phyloP scores from a whole-genome alignment of 1,284 basidiomycete species.

The Moniliophthora roreri region DNA sequence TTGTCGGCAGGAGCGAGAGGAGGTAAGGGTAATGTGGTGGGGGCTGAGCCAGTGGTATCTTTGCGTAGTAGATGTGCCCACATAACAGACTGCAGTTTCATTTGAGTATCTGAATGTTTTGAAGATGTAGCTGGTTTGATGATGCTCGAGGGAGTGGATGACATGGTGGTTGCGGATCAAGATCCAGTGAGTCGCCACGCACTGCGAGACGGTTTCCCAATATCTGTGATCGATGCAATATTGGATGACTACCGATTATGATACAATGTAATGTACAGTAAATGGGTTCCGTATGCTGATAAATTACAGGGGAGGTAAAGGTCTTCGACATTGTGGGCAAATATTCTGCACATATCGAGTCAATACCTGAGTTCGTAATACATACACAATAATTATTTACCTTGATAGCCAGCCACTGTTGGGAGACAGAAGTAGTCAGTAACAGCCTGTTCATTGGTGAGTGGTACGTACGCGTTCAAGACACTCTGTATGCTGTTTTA shows the following conservation, averaged over 20 bases:
- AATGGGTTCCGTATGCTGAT: background rate
- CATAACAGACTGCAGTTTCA: slow-evolving; percentile 27
- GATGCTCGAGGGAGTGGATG: too few species aligned
- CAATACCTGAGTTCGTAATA: slow-evolving; percentile 4
- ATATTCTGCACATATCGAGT: slow-evolving; percentile 57
- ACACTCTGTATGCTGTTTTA: slow-evolving; percentile 76
- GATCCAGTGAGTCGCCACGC: too few species aligned
- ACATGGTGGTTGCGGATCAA: too few species aligned
- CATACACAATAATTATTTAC: slow-evolving; percentile 34
- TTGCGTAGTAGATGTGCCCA: slow-evolving; percentile 53
- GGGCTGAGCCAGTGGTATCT: slow-evolving; percentile 24
- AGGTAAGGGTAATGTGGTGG: slow-evolving; percentile 27
- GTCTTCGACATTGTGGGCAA: slow-evolving; percentile 84
- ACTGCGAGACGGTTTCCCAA: too few species aligned
- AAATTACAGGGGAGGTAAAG: slow-evolving; percentile 70
- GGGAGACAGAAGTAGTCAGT: slow-evolving; percentile 6
- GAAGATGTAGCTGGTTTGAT: too few species aligned
- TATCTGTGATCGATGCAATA: too few species aligned
- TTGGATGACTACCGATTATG: too few species aligned
- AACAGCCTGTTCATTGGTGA: background rate
- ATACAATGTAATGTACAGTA: slow-evolving; percentile 1
- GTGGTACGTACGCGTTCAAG: slow-evolving; percentile 58
- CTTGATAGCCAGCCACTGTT: slow-evolving; percentile 87
- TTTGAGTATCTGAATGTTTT: too few species aligned
- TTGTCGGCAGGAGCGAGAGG: slow-evolving; percentile 58